Base-by-base conservation (phyloP, 2,329 filamentous ascomycete species). In the Berkeleyomyces basicola region DNA sequence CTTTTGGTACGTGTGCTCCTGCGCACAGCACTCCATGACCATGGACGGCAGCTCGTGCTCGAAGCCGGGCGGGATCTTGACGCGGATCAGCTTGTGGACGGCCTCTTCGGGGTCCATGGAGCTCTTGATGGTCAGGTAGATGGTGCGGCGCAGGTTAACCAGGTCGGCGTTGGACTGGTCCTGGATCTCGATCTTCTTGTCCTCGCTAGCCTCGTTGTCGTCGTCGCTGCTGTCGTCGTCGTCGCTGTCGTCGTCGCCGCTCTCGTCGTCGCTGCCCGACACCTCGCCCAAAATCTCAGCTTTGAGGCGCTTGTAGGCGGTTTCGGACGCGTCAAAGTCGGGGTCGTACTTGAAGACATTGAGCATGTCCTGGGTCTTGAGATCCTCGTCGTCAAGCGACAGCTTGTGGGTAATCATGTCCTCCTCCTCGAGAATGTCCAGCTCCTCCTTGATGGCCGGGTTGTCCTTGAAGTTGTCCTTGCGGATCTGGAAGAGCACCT, bases 401-500 rank as follows among this genome's bases (percentile, higher is more conserved):
- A 90, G 79, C 63, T 84, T 82, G 74, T 99, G 93, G 0, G 93
- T 97, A 69, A 97, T 95, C 72, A 97, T 93, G 70, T 99, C 93
- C 72, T 97, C 92, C 74, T 99, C 93, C 74, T 97, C 92, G 7
- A 99, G 89, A 55, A 99, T 74, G 73, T 99, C 93, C 63, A 99
- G 77, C 72, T 99, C 93, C 71, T 96, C 91, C 72, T 85, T 91
- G 68, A 97, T 78, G 0, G 90, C 86, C 16, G 86, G 90, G 69
- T 97, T 90, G 69, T 97, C 90, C 76, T 96, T 96, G 78, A 95
- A 99, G 69, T 87, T 87, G 74, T 97, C 92, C 74, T 96, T 96
- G 66, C 93, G 83, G 63, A 96, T 87, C 75, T 99, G 91, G 72
- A 99, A 99, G 51, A 99, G 76, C 4, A 97, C 93, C 73, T 99